phyloP scores from a whole-genome alignment of 805 yeast species.

The Komagataella mondaviorum region DNA sequence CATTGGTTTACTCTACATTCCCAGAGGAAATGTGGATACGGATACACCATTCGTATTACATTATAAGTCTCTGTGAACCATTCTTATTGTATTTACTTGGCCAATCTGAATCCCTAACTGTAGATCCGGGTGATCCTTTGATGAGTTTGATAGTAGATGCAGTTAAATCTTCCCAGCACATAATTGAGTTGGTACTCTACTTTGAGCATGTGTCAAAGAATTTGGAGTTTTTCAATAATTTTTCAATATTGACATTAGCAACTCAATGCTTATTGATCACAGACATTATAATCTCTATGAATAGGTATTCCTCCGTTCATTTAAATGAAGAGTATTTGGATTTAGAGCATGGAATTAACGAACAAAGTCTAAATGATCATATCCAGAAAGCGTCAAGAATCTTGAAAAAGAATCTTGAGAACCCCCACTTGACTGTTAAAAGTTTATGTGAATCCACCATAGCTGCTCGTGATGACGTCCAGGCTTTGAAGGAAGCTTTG shows the following conservation, averaged over 20 bases:
- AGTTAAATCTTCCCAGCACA: background rate
- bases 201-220: background rate
- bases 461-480: background rate
- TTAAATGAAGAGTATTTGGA: background rate
- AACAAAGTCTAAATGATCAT: background rate
- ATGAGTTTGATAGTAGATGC: background rate
- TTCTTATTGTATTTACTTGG: background rate
- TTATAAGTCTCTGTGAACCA: background rate
- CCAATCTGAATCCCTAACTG: background rate
- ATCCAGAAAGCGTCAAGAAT: background rate
- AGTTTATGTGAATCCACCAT: background rate
- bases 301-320: background rate
- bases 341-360: background rate
- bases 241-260: background rate
- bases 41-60: background rate
- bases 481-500: background rate
- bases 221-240: background rate
- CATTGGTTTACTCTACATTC: background rate
- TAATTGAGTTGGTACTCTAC: background rate
- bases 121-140: background rate
- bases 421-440: background rate
- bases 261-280: background rate
- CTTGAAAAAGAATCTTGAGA: background rate
- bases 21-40: background rate
- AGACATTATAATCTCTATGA: conserved; percentile 1